Evolutionary conservation across 352 stramenopile species (phyloP).

Genomic region (Globisporangium viniferum): DNA sequence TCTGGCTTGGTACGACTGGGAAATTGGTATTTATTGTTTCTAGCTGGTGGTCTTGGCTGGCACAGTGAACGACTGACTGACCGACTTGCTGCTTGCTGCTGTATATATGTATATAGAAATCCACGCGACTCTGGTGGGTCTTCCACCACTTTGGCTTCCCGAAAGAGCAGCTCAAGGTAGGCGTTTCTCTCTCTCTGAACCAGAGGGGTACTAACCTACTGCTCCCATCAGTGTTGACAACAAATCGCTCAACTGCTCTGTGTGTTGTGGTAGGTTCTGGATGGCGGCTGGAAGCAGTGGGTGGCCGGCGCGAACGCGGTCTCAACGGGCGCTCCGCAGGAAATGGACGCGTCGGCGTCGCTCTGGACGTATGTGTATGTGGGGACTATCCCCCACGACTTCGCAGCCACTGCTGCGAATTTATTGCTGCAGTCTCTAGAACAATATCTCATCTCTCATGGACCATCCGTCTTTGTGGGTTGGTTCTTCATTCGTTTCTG

Average conservation of each 20-base stretch:
- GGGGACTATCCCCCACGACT: not conserved
- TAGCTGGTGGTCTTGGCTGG: not conserved
- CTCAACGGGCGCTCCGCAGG: conserved; percentile 22
- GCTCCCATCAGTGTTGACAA: too few species aligned
- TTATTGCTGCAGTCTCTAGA: not conserved
- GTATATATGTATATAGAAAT: conserved; percentile 28
- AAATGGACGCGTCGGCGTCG: not conserved
- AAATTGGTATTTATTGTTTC: conserved; percentile 1
- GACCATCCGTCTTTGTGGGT: not conserved
- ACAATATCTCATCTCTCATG: not conserved
- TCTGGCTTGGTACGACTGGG: conserved; percentile 40
- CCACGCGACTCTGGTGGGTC: conserved; percentile 77
- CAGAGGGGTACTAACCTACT: too few species aligned
- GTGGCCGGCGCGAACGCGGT: conserved; percentile 41
- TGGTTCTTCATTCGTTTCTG: not conserved
- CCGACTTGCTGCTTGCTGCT: not conserved
- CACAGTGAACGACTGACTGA: not conserved
- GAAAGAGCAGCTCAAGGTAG: conserved; percentile 67
- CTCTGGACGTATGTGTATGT: conserved; percentile 15
- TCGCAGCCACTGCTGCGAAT: not conserved
- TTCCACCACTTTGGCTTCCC: conserved; percentile 75
- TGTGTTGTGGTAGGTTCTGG: conserved; percentile 38
- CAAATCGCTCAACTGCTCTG: not conserved
- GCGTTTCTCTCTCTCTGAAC: not conserved
- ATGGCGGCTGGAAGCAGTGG: conserved; percentile 75